Base-by-base conservation (phyloP, 441 rosid genomes). In the Adansonia grandidieri region DNA sequence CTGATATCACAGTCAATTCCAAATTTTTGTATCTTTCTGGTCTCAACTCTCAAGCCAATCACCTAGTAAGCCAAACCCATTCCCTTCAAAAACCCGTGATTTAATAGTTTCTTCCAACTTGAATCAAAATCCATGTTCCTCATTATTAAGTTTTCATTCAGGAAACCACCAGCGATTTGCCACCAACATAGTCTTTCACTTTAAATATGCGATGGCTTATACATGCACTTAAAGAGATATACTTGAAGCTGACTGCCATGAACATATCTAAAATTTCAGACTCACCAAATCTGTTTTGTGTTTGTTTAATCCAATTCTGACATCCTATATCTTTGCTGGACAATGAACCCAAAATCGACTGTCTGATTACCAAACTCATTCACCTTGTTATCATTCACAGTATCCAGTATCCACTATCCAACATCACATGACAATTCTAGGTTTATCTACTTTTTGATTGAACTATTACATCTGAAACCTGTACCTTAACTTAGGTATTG, bases 271-370 rank as follows among this genome's bases (percentile, higher is more conserved):
- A 14, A 53, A 40, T 14, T 42, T 54, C 37, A 37, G 28, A 42
- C 42, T 9, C 22, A 22, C 24, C 51, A 54, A 42, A 54, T 77
- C 22, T 40, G 20, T 20, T 37, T 51, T 19, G 20, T 19, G 9
- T 42, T 32, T 14, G 22, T 20, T 20, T 11, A 56, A 32, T 6
- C 65, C 66, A 42, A 73, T 7, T 42, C 79, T 9, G 9, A 77
- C 64, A 53, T 58, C 58, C 60, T 13, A 69, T 24, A 57, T 62
- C 76, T 78, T 63, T 61, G 63, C 62, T 71, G 80, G 54, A 37
- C 51, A 48, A 20, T n/a, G 44, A 15, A 51, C 42, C 68, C 48
- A 48, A 61, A 71, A 37, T 60, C 63, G 9, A 47, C 40, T 48
- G 40, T 60, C 54, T 32, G 42, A 45, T 71, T 50, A 48, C 50